Evolutionary conservation across 2,329 filamentous ascomycete genomes (phyloP).

Genomic region (Arthrinium phaeospermum): DNA sequence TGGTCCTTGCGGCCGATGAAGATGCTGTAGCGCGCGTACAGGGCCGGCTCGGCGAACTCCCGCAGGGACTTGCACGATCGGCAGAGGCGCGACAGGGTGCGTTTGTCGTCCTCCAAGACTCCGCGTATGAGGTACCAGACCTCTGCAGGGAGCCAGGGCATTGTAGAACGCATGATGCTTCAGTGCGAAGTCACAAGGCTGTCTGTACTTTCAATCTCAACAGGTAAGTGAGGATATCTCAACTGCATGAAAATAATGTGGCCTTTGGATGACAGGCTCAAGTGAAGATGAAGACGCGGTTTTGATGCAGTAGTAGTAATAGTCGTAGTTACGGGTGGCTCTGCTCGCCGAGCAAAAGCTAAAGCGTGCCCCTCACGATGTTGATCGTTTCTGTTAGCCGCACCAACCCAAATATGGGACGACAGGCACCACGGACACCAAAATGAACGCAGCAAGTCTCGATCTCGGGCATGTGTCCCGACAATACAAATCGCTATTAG

Average conservation of each 20-base stretch:
- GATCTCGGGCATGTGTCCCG: not conserved
- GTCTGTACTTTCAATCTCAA: not conserved
- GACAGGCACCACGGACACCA: not conserved
- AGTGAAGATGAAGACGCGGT: no score
- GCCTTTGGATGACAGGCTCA: no score
- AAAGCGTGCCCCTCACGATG: not conserved
- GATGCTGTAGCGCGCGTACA: not conserved
- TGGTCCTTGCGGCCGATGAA: not conserved
- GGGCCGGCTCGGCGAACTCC: not conserved
- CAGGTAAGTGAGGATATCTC: not conserved
- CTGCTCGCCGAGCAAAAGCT: not conserved
- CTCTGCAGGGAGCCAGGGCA: not conserved
- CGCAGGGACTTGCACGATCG: not conserved
- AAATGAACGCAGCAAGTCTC: not conserved
- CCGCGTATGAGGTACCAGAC: not conserved
- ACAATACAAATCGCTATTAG: not conserved
- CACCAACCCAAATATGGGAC: not conserved
- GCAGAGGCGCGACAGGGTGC: not conserved
- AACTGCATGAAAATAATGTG: no score
- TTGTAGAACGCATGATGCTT: not conserved
- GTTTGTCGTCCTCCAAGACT: not conserved
- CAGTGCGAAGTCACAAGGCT: not conserved
- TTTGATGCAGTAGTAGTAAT: not conserved
- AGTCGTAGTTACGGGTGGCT: not conserved
- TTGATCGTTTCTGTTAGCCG: not conserved